A percentile compares a stretch with the other conserved stretches of the same genome.
Conservation (phyloP, 345 rosid species). For the Eucalyptus erythrocorys region DNA sequence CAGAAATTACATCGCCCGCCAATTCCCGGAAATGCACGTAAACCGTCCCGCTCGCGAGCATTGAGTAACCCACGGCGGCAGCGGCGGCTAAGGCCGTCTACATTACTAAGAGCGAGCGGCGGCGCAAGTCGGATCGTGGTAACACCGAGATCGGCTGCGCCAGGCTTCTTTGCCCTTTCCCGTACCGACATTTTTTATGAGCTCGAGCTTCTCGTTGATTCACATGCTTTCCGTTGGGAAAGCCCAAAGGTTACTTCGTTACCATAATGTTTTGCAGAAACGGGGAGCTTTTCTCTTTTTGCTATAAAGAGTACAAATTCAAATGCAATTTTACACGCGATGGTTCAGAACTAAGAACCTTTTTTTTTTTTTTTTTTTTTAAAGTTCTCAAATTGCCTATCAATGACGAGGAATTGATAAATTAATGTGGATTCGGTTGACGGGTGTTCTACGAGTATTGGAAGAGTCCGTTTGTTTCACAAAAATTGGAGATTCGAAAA, state of each 20-base stretch:
- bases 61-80: background rate
- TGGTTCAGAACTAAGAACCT: background rate
- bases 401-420: background rate
- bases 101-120: fast-evolving
- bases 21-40: background rate
- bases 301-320: background rate
- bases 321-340: background rate
- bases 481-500: background rate
- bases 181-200: background rate
- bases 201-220: background rate
- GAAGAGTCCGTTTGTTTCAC: fast-evolving
- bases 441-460: fast-evolving
- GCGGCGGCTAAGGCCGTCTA: background rate
- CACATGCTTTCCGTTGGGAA: background rate
- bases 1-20: background rate
- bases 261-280: background rate
- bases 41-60: background rate
- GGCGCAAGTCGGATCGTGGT: background rate
- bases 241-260: background rate
- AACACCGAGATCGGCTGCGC: background rate
- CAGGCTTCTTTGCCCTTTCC: background rate
- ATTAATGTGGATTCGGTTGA: background rate
- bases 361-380: fast-evolving
- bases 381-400: background rate
- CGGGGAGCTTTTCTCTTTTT: background rate